Evolutionary conservation across 345 rosid genomes (phyloP).

Genomic region (Toxicodendron radicans): DNA sequence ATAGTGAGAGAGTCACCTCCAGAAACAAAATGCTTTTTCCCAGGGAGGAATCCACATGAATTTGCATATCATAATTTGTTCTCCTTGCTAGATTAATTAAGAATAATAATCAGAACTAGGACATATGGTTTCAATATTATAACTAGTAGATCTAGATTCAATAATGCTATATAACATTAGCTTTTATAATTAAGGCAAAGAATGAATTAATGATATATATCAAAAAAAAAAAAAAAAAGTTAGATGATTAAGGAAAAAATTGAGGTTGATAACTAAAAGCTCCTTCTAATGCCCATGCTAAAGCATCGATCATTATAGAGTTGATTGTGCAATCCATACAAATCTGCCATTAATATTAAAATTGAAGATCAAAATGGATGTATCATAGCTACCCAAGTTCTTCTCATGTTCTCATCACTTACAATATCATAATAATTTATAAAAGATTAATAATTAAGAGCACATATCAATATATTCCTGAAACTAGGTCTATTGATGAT

Average conservation of each 20-base stretch:
- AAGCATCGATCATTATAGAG: conserved; percentile 7
- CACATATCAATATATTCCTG: background rate
- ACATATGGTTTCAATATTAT: background rate
- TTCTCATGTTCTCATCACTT: background rate
- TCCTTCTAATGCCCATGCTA: conserved; percentile 9
- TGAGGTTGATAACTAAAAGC: background rate
- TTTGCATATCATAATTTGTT: background rate
- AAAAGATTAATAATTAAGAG: conserved; percentile 1
- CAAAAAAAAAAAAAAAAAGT: too few relatives aligned
- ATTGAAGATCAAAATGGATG: conserved; percentile 5
- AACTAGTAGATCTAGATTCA: background rate
- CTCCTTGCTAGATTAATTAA: background rate
- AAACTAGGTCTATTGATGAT: background rate
- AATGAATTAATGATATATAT: background rate
- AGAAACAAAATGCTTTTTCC: conserved; percentile 11
- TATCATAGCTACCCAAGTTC: conserved; percentile 8
- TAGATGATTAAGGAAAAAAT: background rate
- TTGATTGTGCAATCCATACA: conserved; percentile 13
- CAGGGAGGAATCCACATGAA: conserved; percentile 13
- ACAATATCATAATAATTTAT: background rate
- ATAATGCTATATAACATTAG: background rate
- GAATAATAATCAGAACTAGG: background rate
- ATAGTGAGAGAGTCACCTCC: conserved; percentile 16
- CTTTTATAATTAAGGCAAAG: conserved; percentile 1
- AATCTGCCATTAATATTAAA: background rate